Base-by-base conservation (phyloP, 2,329 filamentous ascomycete species). In the Aspergillus sp. region DNA sequence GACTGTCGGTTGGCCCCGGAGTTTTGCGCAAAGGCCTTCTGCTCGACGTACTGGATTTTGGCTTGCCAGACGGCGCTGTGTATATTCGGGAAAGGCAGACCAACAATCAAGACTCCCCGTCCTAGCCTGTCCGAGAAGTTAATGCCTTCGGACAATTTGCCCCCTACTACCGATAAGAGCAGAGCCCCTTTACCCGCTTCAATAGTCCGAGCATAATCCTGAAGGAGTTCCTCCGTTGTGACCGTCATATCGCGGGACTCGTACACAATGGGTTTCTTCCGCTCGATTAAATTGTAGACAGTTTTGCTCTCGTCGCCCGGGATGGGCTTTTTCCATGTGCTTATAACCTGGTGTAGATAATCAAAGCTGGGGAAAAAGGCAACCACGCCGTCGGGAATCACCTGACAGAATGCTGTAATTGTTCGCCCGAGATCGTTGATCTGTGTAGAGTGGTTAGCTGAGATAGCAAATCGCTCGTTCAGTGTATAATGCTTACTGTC, bases 341-440 rank as follows among this genome's bases (percentile, higher is more conserved):
- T 72, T 6, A 89, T 78, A 6, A 96, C 91, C 51, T 87, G 85
- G 52, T 92, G 88, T 0, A 99, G 84, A 73, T 96, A 98, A 10
- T 90, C 85, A 73, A 99, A 98, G 75, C 92, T 96, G 1, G 95
- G 93, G 67, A 99, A 98, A 80, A 99, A 99, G 0, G 93, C 87
- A 0, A 99, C 92, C 1, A 97, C 85, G 2, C 95, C 95, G 66
- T 97, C 93, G 0, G 92, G 92, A 0, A 97, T 90, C 4, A 86
- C 79, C 6, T 84, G 82, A 67, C 90, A 90, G 5, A 95, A 81
- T 54, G 88, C 88, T 1, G 92, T 73, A 7, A 99, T 80, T 0
- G 90, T 85, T 29, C 85, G 75, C 0, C 93, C 95, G 0, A 98
- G 84, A 57, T 93, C 88, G 47, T 80, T 77, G 55, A 96, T 87